Base-by-base conservation (phyloP, 2,329 filamentous ascomycete species). In the Mariannaea elegans region DNA sequence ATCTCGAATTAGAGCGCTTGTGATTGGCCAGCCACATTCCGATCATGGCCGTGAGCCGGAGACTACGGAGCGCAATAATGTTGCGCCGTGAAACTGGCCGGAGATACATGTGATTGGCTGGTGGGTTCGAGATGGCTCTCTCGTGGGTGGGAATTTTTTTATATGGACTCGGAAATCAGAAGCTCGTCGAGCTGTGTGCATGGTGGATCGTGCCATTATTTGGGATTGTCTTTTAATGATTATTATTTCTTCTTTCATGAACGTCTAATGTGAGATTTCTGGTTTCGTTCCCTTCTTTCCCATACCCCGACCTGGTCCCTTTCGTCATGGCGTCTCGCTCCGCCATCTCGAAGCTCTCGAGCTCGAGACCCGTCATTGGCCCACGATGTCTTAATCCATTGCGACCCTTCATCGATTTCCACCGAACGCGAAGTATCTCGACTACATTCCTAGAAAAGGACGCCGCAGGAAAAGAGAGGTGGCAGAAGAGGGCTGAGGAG, bases 371-470 rank as follows among this genome's bases (percentile, higher is more conserved):
- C 24, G 53, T 64, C 55, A 59, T 71, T 58, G 58, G 53, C 53
- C 61, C 65, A 45, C 67, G 64, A 66, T 73, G 70, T 59, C 53
- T 61, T 18, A 62, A 63, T 19, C 61, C 63, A 55, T 61, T 65
- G 23, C 56, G 67, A 23, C 31, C 66, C 14, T 56, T 72, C 29
- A 51, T 65, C 27, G 69, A 70, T 45, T 61, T 63, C 34, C 67
- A 70, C 47, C 67, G 63, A 29, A 57, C 65, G 14, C 76, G 82
- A 63, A 71, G 71, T 39, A 67, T 84, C 31, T 71, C 80, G 39
- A 72, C 71, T 27, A 79, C 78, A 31, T 81, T 78, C 27, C 58
- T 84, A 21, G 70, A 69, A 6, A 87, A 85, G 68, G 67, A 78
- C 4, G 69, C 70, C 0, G 69, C 72, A 1, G 82, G 80, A 7